Percentiles rank a stretch among this genome's conserved stretches.
Evolutionary conservation across 192 early-diverging fungal species (phyloP).

Genomic region (Umbelopsis vinacea): DNA sequence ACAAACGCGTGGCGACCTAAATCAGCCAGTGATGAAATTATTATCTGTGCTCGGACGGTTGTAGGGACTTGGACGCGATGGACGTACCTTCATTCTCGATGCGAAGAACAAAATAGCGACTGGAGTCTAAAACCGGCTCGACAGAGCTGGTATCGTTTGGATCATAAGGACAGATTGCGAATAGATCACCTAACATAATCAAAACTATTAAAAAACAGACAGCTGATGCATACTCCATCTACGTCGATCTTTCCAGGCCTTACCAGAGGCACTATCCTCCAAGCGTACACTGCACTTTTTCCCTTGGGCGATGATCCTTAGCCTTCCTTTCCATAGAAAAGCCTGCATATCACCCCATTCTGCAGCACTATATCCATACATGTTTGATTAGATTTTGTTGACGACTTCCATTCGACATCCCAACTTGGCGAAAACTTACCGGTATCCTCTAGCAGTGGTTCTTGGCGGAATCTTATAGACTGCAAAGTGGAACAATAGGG

Average conservation of each 20-base stretch:
- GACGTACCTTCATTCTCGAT: slow-evolving; percentile 65
- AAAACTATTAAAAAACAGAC: background rate
- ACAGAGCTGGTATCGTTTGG: slow-evolving; percentile 63
- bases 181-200: slow-evolving; percentile 67
- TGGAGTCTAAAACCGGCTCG: slow-evolving; percentile 82
- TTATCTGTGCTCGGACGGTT: background rate
- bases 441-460: slow-evolving; percentile 65
- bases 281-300: slow-evolving; percentile 73
- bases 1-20: slow-evolving; percentile 80
- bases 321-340: slow-evolving; percentile 79
- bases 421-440: slow-evolving; percentile 40
- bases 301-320: slow-evolving; percentile 71
- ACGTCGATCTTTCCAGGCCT: background rate
- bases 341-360: slow-evolving; percentile 82
- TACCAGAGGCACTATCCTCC: slow-evolving; percentile 65
- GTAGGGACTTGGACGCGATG: background rate
- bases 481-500: slow-evolving; percentile 26
- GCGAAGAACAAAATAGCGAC: slow-evolving; percentile 85
- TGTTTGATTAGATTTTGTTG: too few relatives aligned
- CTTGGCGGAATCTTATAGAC: slow-evolving; percentile 76
- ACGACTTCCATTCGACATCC: background rate
- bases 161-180: slow-evolving; percentile 80
- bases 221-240: background rate
- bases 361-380: slow-evolving; percentile 51
- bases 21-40: background rate